Base-by-base conservation (phyloP, 2,329 filamentous ascomycete species). In the Zasmidium cellare region DNA sequence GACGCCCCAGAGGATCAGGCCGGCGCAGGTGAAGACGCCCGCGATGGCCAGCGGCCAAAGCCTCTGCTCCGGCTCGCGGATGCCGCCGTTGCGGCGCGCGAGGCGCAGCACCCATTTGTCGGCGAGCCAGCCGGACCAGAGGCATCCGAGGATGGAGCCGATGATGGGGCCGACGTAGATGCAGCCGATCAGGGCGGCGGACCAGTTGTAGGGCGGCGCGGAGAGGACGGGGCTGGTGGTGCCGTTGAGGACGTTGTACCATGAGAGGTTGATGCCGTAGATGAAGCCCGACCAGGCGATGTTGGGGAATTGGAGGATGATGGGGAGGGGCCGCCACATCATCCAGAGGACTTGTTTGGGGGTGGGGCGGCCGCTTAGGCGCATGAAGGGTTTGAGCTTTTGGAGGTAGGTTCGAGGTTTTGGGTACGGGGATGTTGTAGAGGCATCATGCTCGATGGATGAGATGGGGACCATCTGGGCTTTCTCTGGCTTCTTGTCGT, bases 1-100 rank as follows among this genome's bases (percentile, higher is more conserved):
- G 0, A 82, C 76, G 23, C 81, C 80, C 59, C 62, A 68, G 5
- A 77, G 59, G 11, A 74, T 75, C 1, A 71, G 61, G 1, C 65
- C 62, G 46, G 76, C 74, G 0, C 75, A 74, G 0, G 75, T 68
- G 11, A 75, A 57, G 7, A 78, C n/a, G 1, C 76, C 54, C 45
- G 73, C 73, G 2, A 71, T 63, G 0, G 72, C 69, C 67, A 74
- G 75, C 9, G 74, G 72, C 75, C 75, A 79, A 1, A 78, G 61
- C 48, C 77, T 57, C 46, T 76, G 69, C 53, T 77, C 76, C 0
- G 74, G 67, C 59, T 77, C 76, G 46, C 72, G 67, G 14, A 75
- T 67, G 18, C 75, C 75, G 9, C 59, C 69, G 55, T 76, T 75
- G 5, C 69, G 66, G 1, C 75, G 71, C 11, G 75, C 75, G 44